Base-by-base conservation (phyloP, 1,139 yeast genomes). In the Sugiyamaella paludigena region DNA sequence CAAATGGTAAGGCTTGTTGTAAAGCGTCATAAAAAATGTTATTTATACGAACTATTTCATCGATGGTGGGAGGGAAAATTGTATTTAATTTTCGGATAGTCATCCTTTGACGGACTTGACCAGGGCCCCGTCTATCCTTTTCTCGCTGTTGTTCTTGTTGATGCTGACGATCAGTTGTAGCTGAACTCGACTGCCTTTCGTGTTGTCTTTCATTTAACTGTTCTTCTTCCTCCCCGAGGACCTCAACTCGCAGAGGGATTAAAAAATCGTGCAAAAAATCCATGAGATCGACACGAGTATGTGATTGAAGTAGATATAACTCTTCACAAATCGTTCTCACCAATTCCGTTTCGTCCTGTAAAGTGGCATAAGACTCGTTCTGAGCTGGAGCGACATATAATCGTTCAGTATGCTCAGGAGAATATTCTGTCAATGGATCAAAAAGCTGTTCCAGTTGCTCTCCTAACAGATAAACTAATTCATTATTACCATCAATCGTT, bases 1-100 rank as follows among this genome's bases (percentile, higher is more conserved):
- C 96, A 62, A 67, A 79, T 0, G 83, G 79, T 2, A 74, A 62
- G 0, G 97, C 94, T 16, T 78, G 70, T 47, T 78, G 79, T 50
- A 91, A 69, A 16, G 94, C 80, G 58, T 86, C 95, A 56, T 85
- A 78, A 51, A 88, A 79, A 4, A 91, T 81, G 63, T 95, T 87
- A 63, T 89, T 89, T 36, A 91, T 83, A 59, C 97, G 75, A 12
- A 95, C 86, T 19, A 91, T 82, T 69, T 91, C 98, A 67, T 91
- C 98, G 30, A 91, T 85, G 0, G 98, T 91, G 0, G 97, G 97
- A 2, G 98, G 97, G 63, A 91, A 88, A 1, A 88, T 76, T 45
- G 81, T 75, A 65, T 91, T 91, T 35, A 89, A 73, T 57, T 80
- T 80, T 1, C 83, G 70, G 8, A 87, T 81, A 1, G 80, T 72